Evolutionary conservation across 2,329 filamentous ascomycete species (phyloP), one percentile per base, ranked within the genome.

Genomic region (Ceratocystis cubensis): DNA sequence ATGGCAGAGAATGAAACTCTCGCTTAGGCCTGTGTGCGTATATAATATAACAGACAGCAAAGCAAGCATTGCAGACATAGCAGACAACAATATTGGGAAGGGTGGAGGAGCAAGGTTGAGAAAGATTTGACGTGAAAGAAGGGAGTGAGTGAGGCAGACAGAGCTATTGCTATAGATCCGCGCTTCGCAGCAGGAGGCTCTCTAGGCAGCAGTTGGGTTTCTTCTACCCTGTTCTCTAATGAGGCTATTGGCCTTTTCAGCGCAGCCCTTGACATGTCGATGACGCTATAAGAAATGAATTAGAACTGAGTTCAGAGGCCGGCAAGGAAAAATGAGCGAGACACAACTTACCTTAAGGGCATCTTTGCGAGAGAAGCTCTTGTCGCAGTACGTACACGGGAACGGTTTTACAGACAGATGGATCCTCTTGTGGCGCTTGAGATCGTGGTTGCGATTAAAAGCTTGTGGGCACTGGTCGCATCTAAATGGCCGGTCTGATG

Each of bases 291-390:
- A 50, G 46, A 22, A 17, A 7, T 7, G 7, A 2, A 17, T 57
- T 57, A 57, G 53, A n/a, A 20, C 20, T 57, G 37, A 20, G 17
- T 30, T 20, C 48, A 50, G 46, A 50, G 20, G 20, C 20, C 2
- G 10, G 5, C 6, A 53, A 25, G 4, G 22, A 41, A n/a, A 28
- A 45, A 41, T 3, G 37, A 7, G 5, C 5, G 28, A 45, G 41
- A 30, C 3, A 44, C 46, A 30, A 64, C 84, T 72, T 78, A 97
- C 94, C 89, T 97, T 97, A 37, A 99, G 79, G 8, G 94, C 94
- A 76, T 97, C 94, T 75, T 97, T 97, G 68, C 94, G 83, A 2
- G 92, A 96, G 73, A 99, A 99, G 74, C 89, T 94, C 82, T 97
- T 97, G 69, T 96, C 91, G 74, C 94, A 99, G 72, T 88, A 88